These are phyloP conservation scores for Hamamelis virginiana DNA, from an alignment of 164 flowering plant species.

Conservation along the genomic window DNA sequence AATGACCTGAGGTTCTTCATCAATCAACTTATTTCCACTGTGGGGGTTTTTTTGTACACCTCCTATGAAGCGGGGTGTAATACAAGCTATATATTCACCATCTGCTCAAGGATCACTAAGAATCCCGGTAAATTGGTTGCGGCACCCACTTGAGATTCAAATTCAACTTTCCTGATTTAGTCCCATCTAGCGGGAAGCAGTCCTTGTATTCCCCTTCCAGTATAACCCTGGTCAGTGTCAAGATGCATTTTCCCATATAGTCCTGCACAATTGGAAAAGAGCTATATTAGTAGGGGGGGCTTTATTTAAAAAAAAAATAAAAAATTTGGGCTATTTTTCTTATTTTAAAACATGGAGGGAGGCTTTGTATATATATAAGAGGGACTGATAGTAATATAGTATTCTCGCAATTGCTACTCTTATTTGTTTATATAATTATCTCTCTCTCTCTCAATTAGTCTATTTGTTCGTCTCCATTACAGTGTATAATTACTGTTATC, in stretches of 20 bases:
- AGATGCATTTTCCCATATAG: conserved; percentile 83
- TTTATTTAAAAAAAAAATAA: too few relatives aligned
- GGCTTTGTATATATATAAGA: too few relatives aligned
- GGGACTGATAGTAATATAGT: too few relatives aligned
- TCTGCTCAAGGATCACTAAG: conserved; percentile 27
- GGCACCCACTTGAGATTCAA: conserved; percentile 89
- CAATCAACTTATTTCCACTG: neutral
- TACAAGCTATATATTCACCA: neutral
- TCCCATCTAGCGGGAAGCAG: conserved; percentile 58
- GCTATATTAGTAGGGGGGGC: neutral
- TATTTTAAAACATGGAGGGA: too few relatives aligned
- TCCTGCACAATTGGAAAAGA: conserved; percentile 49
- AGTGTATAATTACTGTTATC: too few relatives aligned
- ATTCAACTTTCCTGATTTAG: conserved; percentile 70
- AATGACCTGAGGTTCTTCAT: neutral
- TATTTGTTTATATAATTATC: too few relatives aligned
- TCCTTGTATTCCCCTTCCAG: conserved; percentile 87
- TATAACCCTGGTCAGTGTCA: conserved; percentile 89
- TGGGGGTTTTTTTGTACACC: neutral
- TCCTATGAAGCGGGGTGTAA: neutral
- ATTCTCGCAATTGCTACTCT: too few relatives aligned
- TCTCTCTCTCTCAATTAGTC: too few relatives aligned
- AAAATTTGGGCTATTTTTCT: too few relatives aligned
- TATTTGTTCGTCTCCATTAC: too few relatives aligned
- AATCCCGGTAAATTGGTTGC: conserved; percentile 79